Conservation (phyloP, 177 flowering plant genomes). For the Tripterygium wilfordii region DNA sequence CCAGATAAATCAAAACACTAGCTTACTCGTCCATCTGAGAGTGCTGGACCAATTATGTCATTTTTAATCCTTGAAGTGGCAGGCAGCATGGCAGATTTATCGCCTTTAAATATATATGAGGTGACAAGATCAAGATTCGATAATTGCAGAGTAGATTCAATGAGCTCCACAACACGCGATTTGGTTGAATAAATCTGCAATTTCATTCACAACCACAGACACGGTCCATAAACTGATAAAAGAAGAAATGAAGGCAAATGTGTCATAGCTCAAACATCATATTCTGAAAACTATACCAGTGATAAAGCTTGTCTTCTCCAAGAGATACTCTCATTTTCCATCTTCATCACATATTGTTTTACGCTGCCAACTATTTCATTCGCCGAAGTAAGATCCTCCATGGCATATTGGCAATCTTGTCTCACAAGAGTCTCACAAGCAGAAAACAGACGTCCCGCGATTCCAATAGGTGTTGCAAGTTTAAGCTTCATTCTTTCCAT, state of each 20-base stretch:
- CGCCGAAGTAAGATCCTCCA: conserved; percentile 51
- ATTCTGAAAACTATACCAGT: conserved; percentile 43
- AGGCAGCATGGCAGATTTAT: conserved; percentile 38
- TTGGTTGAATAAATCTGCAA: conserved; percentile 71
- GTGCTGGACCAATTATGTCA: conserved; percentile 72
- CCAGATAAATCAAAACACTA: not conserved
- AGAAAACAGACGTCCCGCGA: conserved; percentile 69
- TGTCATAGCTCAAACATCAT: no score
- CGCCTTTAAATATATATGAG: conserved; percentile 61
- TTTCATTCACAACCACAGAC: conserved; percentile 2
- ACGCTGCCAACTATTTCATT: conserved; percentile 52
- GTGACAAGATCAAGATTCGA: conserved; percentile 83
- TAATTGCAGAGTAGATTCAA: conserved; percentile 66
- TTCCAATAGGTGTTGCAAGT: conserved; percentile 81
- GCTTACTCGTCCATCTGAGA: conserved; percentile 64
- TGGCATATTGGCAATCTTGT: conserved; percentile 52
- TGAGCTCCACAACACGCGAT: conserved; percentile 59
- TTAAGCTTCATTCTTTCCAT: conserved; percentile 85
- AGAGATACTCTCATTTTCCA: conserved; percentile 71
- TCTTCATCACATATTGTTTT: conserved; percentile 48
- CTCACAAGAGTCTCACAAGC: conserved; percentile 54
- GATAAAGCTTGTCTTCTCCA: conserved; percentile 65
- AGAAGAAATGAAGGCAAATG: no score
- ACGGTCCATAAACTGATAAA: not conserved
- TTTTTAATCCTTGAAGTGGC: conserved; percentile 54